Percentiles rank a stretch among this genome's conserved stretches.
phyloP scores from a whole-genome alignment of 805 yeast species.

The Jamesozyma rosinii region DNA sequence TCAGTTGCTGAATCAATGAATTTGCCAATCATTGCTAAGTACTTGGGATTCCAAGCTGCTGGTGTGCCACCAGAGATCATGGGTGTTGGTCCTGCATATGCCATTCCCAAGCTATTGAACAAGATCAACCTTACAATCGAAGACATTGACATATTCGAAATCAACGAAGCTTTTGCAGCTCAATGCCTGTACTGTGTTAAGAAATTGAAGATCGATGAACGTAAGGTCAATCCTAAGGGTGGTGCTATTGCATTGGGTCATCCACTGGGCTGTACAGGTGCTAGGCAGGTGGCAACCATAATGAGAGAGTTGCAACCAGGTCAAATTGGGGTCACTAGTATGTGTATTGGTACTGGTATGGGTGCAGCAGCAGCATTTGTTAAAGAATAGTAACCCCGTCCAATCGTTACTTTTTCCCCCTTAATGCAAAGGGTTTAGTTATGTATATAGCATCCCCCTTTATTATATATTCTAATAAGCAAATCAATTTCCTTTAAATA shows the following conservation, averaged over 20 bases:
- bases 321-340: conserved; percentile 82
- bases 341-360: conserved; percentile 99
- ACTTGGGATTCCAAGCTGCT: conserved; percentile 64
- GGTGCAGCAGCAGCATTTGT: conserved; percentile 89
- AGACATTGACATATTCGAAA: conserved; percentile 72
- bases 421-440: no score
- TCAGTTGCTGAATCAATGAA: conserved; percentile 69
- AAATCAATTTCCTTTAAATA: no score
- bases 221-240: conserved; percentile 81
- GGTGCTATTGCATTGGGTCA: conserved; percentile 97
- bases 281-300: conserved; percentile 86
- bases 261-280: conserved; percentile 85
- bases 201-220: conserved; percentile 53
- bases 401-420: no score
- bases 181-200: conserved; percentile 75
- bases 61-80: conserved; percentile 96
- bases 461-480: no score
- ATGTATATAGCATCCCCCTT: no score
- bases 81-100: conserved; percentile 97
- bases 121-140: conserved; percentile 48
- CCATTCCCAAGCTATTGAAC: conserved; percentile 75
- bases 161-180: conserved; percentile 95
- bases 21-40: conserved; percentile 69
- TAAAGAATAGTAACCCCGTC: no score
- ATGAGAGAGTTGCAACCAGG: conserved; percentile 71